Base-by-base conservation (phyloP, 2,329 filamentous ascomycete genomes). In the Aschersonia sp. region DNA sequence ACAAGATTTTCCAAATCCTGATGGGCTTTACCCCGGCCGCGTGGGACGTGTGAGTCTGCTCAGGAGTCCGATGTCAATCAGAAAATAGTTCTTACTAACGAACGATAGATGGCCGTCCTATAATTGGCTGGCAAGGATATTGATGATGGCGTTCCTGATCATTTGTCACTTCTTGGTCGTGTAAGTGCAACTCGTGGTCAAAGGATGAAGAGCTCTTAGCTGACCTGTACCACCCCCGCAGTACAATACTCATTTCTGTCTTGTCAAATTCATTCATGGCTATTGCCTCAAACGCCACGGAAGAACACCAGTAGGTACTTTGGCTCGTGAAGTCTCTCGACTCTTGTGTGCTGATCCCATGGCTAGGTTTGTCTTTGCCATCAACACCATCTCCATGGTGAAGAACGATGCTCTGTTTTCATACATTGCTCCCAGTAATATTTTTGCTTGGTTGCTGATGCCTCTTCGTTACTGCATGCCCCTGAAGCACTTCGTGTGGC, bases 371-470 rank as follows among this genome's bases (percentile, higher is more conserved):
- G 67, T 95, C 2, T 95, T 97, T 59, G 90, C 90, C 0, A 88
- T 97, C 62, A 97, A 95, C 60, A 94, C 90, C 5, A 94, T 95
- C 45, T 94, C 87, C 5, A 94, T 95, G 86, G 90, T 95, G 54
- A 97, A 95, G 64, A 95, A 92, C n/a, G 90, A 97, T 61, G 85
- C 88, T 0, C 70, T 95, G 0, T 97, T 97, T 69, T 94, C 87
- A 4, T 95, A 95, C 60, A 78, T 95, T 51, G 85, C 90, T 1
- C 90, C 90, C 0, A 83, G 85, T 11, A 97, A 97, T 59, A 84
- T 95, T 32, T 76, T 95, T 52, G 89, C 87, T 1, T 97, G 89
- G 90, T 60, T 90, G 0, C 70, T 95, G 31, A 88, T 88, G 57
- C 90, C 90, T 0, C 63, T 94, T 43, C 77, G 89, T 52, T 94